phyloP scores from a whole-genome alignment of 139 green algal species.

The Zygnema circumcarinatum region DNA sequence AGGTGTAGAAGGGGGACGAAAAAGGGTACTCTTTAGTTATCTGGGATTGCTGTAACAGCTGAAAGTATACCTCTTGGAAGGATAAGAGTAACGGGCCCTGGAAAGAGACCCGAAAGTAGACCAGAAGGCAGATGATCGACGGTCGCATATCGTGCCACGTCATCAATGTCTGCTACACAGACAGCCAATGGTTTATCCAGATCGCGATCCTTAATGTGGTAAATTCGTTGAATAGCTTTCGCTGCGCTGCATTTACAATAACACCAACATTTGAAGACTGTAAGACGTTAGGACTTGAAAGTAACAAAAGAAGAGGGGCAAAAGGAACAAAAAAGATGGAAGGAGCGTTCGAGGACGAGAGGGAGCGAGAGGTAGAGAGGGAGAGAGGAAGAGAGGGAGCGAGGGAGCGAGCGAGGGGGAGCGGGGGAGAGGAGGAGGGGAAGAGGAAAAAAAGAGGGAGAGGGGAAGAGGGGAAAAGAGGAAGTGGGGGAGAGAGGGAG shows the following conservation, averaged over 20 bases:
- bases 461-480: background rate
- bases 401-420: background rate
- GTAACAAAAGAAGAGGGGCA: background rate
- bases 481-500: background rate
- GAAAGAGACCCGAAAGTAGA: conserved; percentile 51
- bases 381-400: background rate
- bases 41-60: no score
- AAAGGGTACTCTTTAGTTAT: no score
- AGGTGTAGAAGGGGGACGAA: no score
- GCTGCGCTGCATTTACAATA: conserved; percentile 34
- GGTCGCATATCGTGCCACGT: conserved; percentile 54
- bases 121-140: conserved; percentile 56
- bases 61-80: conserved; percentile 27
- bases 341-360: background rate
- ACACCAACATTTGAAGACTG: no score
- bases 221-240: conserved; percentile 50
- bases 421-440: background rate
- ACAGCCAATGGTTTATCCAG: conserved; percentile 59
- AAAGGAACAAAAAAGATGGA: background rate
- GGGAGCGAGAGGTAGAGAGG: background rate
- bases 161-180: conserved; percentile 57
- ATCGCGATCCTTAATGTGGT: conserved; percentile 60
- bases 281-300: no score
- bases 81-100: conserved; percentile 60
- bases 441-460: background rate